Conservation (phyloP, 129 eudicot genomes). For the Solidago caesia region DNA sequence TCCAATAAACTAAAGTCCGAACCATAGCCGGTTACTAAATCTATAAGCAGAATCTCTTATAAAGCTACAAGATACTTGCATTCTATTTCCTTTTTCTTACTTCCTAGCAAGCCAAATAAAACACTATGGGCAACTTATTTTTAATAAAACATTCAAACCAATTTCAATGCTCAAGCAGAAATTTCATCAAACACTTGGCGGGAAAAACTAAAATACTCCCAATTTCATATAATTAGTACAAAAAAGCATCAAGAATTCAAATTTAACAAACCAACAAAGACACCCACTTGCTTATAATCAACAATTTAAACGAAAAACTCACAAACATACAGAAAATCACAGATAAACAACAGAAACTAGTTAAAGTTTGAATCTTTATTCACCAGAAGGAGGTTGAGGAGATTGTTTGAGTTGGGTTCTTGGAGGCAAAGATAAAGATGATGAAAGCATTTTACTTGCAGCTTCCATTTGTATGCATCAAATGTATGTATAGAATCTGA, state of each 20-base stretch:
- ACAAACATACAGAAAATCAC: neutral
- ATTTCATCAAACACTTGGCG: slow-evolving; percentile 34
- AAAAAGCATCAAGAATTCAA: slow-evolving; percentile 3
- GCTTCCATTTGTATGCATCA: slow-evolving; percentile 40
- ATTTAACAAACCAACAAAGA: slow-evolving; percentile 1
- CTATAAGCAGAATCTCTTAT: neutral
- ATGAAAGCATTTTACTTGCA: slow-evolving; percentile 39
- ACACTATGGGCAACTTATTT: slow-evolving; percentile 4
- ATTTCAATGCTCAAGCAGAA: slow-evolving; percentile 18
- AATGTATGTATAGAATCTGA: neutral
- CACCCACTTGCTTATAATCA: slow-evolving; percentile 19
- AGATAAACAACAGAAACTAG: neutral
- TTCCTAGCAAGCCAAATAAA: slow-evolving; percentile 15
- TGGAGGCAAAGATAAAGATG: slow-evolving; percentile 39
- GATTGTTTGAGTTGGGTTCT: slow-evolving; percentile 41
- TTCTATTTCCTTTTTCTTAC: slow-evolving; percentile 19
- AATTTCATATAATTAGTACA: neutral
- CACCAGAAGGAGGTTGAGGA: slow-evolving; percentile 44
- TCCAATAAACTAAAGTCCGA: neutral
- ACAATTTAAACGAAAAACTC: neutral
- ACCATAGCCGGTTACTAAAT: neutral
- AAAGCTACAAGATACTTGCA: slow-evolving; percentile 1
- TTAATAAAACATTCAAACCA: neutral
- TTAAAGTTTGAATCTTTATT: neutral
- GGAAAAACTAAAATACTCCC: neutral